These are phyloP conservation scores for Chiua virens DNA, from an alignment of 768 basidiomycete species.

Conservation along the genomic window DNA sequence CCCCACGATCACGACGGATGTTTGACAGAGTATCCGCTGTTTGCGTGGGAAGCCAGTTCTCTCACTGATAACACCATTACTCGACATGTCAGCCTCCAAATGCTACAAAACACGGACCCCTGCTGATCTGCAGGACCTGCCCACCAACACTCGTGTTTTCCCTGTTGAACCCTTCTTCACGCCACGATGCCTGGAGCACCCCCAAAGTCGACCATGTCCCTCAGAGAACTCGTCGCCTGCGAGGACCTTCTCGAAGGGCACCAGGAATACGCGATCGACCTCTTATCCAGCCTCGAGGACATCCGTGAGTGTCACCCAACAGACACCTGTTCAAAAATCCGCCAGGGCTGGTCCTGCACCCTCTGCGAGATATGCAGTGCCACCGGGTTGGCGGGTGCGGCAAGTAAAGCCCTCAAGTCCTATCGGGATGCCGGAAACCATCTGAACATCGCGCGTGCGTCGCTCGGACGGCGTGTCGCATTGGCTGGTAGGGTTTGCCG, in stretches of 20 bases:
- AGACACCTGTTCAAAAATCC: background rate
- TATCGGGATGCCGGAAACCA: constrained; percentile 2
- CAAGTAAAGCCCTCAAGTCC: constrained; percentile 1
- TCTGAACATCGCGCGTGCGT: constrained; percentile 6
- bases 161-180: background rate
- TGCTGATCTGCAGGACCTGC: background rate
- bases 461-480: background rate
- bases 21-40: too few relatives aligned
- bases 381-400: constrained; percentile 8
- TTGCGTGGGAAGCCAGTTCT: too few relatives aligned
- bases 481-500: constrained; percentile 2
- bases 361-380: constrained; percentile 12
- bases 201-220: constrained; percentile 8
- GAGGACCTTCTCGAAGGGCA: constrained; percentile 13
- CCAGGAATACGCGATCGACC: constrained; percentile 5
- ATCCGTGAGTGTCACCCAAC: background rate
- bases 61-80: background rate
- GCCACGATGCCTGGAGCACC: constrained; percentile 1
- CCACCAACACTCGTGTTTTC: background rate
- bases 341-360: background rate
- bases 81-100: constrained; percentile 8
- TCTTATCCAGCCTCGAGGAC: constrained; percentile 9
- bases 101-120: background rate
- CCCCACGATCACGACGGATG: too few relatives aligned
- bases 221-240: constrained; percentile 12